These are phyloP conservation scores for Ormosia semicastrata DNA, from an alignment of 306 rosid species.

Conservation along the genomic window DNA sequence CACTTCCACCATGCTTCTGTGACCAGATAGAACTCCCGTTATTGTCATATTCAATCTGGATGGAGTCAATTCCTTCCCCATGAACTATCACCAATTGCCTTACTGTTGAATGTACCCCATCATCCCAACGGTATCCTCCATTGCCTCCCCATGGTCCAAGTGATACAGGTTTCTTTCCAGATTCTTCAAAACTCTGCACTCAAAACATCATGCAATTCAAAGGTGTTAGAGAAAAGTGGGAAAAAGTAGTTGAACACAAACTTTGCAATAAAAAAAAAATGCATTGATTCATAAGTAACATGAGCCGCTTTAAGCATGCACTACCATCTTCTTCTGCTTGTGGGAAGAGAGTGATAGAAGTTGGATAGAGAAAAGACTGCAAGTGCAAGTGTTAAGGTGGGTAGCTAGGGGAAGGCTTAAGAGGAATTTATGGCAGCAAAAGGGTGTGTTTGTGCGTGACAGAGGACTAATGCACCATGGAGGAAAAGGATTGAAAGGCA, in stretches of 20 bases:
- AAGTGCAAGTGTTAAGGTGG: slow-evolving; percentile 10
- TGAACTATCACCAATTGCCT: slow-evolving; percentile 70
- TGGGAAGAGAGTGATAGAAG: slow-evolving; percentile 1
- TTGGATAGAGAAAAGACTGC: neutral
- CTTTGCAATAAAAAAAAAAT: neutral
- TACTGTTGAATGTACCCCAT: slow-evolving; percentile 58
- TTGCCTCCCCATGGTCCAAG: slow-evolving; percentile 86
- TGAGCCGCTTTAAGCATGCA: neutral
- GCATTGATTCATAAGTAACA: neutral
- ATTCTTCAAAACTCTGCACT: slow-evolving; percentile 43
- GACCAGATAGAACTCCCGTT: slow-evolving; percentile 68
- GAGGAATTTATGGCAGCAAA: slow-evolving; percentile 25
- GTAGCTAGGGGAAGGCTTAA: neutral
- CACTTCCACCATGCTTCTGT: slow-evolving; percentile 74
- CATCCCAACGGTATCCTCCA: slow-evolving; percentile 65
- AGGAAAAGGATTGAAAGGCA: slow-evolving; percentile 17
- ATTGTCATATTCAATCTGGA: slow-evolving; percentile 69
- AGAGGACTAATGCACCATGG: slow-evolving; percentile 28
- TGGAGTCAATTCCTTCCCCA: slow-evolving; percentile 72
- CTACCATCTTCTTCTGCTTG: slow-evolving; percentile 29
- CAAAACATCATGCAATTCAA: slow-evolving; percentile 21
- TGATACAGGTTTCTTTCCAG: slow-evolving; percentile 33
- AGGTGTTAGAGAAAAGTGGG: neutral
- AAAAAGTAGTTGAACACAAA: neutral
- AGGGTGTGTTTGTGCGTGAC: neutral